Conservation (phyloP, 2,329 filamentous ascomycete genomes). For the Beauveria pseudobassiana region DNA sequence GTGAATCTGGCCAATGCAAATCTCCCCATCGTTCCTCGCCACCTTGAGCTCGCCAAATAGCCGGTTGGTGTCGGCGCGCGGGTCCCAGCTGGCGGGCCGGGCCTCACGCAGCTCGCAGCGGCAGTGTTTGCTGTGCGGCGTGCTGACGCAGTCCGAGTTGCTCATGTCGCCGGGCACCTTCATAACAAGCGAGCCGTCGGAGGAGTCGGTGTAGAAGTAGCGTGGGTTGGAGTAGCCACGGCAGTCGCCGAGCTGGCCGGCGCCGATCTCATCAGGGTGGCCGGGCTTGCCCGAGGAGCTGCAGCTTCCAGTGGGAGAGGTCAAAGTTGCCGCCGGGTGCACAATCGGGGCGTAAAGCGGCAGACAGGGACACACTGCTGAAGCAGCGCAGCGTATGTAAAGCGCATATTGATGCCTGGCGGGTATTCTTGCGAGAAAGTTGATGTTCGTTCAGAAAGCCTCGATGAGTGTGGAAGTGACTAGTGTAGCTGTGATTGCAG, state of each 20-base stretch:
- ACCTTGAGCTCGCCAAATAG: slow-evolving; percentile 25
- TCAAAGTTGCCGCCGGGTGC: slow-evolving; percentile 27
- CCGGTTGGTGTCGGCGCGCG: slow-evolving; percentile 24
- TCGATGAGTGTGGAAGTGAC: not conserved
- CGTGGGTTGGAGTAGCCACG: slow-evolving; percentile 24
- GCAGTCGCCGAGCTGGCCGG: slow-evolving; percentile 27
- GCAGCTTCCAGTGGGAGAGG: slow-evolving; percentile 27
- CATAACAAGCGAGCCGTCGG: slow-evolving; percentile 29
- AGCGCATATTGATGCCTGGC: not conserved
- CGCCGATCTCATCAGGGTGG: slow-evolving; percentile 18
- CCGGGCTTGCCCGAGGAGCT: slow-evolving; percentile 25
- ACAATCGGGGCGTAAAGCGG: slow-evolving; percentile 1
- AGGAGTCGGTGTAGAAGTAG: slow-evolving; percentile 28
- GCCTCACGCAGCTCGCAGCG: slow-evolving; percentile 34
- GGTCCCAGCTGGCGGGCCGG: slow-evolving; percentile 25
- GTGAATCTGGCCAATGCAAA: slow-evolving; percentile 32
- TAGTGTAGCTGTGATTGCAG: not conserved
- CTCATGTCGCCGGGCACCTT: slow-evolving; percentile 29
- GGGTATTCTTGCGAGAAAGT: too few species aligned
- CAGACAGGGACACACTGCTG: not conserved
- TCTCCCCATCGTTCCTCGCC: slow-evolving; percentile 27
- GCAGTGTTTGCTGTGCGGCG: slow-evolving; percentile 32
- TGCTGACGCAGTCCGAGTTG: slow-evolving; percentile 29
- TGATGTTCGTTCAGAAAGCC: not conserved
- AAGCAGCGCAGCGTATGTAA: not conserved